Evolutionary conservation across 2,329 filamentous ascomycete genomes (phyloP).

Genomic region (Xylaria sp.): DNA sequence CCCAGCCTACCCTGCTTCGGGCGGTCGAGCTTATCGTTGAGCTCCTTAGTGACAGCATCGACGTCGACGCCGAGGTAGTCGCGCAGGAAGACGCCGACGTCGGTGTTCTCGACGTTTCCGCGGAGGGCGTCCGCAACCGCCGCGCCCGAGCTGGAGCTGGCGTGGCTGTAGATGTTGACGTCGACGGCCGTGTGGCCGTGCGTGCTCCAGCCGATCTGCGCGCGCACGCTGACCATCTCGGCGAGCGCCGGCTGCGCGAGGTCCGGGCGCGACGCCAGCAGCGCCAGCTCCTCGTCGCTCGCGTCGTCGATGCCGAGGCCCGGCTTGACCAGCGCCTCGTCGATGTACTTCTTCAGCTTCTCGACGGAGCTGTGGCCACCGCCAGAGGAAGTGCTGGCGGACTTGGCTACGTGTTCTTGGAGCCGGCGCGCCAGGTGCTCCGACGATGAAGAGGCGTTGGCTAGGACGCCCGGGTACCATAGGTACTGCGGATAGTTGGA

Average conservation of each 20-base stretch:
- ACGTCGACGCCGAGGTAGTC: slow-evolving; percentile 82
- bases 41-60: slow-evolving; percentile 73
- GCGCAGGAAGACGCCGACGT: slow-evolving; percentile 80
- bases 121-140: slow-evolving; percentile 66
- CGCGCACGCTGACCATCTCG: slow-evolving; percentile 83
- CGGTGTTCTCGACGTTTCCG: slow-evolving; percentile 94
- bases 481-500: slow-evolving; percentile 59
- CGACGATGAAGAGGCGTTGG: slow-evolving; percentile 74
- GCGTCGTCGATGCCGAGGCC: slow-evolving; percentile 79
- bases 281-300: slow-evolving; percentile 68
- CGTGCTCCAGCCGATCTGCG: slow-evolving; percentile 90
- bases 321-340: slow-evolving; percentile 64
- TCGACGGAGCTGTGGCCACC: slow-evolving; percentile 29
- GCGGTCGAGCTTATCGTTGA: slow-evolving; percentile 58
- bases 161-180: slow-evolving; percentile 92
- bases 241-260: slow-evolving; percentile 66
- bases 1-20: slow-evolving; percentile 22
- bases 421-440: slow-evolving; percentile 71
- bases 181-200: slow-evolving; percentile 94
- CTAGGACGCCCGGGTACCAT: slow-evolving; percentile 84
- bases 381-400: too few relatives aligned
- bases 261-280: slow-evolving; percentile 61
- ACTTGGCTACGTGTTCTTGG: slow-evolving; percentile 55
- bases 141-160: slow-evolving; percentile 63
- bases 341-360: slow-evolving; percentile 66